A percentile compares a stretch with the other conserved stretches of the same genome.
phyloP scores from a whole-genome alignment of 768 basidiomycete genomes.

The Pleurotus ostreatus region DNA sequence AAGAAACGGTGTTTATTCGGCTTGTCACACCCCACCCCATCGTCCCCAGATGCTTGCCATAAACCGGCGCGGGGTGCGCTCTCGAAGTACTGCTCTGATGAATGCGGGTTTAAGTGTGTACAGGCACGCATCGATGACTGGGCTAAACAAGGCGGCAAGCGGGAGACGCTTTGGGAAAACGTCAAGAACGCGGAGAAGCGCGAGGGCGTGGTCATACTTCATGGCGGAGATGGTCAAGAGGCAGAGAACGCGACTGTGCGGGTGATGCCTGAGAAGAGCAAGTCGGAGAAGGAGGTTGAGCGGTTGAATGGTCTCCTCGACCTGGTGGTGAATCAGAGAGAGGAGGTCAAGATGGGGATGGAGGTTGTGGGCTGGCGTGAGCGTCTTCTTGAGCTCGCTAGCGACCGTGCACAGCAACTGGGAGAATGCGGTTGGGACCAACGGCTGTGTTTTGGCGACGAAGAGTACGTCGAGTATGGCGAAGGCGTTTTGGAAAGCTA shows the following conservation, averaged over 20 bases:
- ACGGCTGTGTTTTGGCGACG: slow-evolving; percentile 78
- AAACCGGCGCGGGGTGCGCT: slow-evolving; percentile 76
- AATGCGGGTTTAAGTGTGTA: slow-evolving; percentile 78
- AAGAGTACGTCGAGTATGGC: slow-evolving; percentile 71
- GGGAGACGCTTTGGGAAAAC: slow-evolving; percentile 65
- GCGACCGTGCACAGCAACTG: slow-evolving; percentile 57
- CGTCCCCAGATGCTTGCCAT: slow-evolving; percentile 67
- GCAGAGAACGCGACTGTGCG: slow-evolving; percentile 19
- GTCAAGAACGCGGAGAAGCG: slow-evolving; percentile 67
- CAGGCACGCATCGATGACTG: slow-evolving; percentile 58
- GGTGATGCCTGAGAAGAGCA: slow-evolving; percentile 37
- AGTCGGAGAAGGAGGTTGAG: slow-evolving; percentile 51
- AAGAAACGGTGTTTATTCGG: slow-evolving; percentile 76
- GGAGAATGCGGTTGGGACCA: slow-evolving; percentile 88
- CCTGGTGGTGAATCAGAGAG: slow-evolving; percentile 55
- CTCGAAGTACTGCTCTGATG: slow-evolving; percentile 90
- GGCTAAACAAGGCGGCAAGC: slow-evolving; percentile 59
- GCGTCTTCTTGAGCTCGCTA: slow-evolving; percentile 61
- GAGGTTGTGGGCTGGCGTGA: slow-evolving; percentile 71
- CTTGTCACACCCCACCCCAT: slow-evolving; percentile 56
- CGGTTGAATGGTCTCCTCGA: slow-evolving; percentile 52
- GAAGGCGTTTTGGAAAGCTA: slow-evolving; percentile 68
- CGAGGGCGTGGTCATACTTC: slow-evolving; percentile 60
- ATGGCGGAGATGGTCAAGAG: slow-evolving; percentile 24
- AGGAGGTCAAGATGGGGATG: slow-evolving; percentile 63